Base-by-base conservation (phyloP, 2,329 filamentous ascomycete genomes). In the Alternaria sp. region DNA sequence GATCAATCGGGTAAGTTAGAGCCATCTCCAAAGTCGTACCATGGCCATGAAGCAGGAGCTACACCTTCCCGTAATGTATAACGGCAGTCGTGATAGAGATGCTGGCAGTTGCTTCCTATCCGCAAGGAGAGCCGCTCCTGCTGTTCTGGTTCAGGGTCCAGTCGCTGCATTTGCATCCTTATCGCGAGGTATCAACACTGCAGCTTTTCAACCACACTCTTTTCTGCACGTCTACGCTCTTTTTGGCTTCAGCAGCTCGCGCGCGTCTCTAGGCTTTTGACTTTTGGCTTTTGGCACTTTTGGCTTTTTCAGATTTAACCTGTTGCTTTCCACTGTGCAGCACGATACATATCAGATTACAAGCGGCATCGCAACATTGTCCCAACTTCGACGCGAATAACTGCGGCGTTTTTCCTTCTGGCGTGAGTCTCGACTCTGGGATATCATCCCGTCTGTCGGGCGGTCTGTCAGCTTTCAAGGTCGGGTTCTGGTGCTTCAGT, bases 141-240 rank as follows among this genome's bases (percentile, higher is more conserved):
- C 43, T 10, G 15, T 18, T 23, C 21, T 43, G 60, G 50, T 37
- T 47, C 57, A 60, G 43, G 44, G 37, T 60, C 46, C 26, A 50
- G 37, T 49, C 15, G 43, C 44, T 44, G 37, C 50, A n/a, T 59
- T 20, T 23, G 55, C 28, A 60, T 51, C 25, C 49, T 54, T 25
- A 44, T n/a, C 28, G 28, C 18, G n/a, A 25, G 54, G 25, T 41
- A 37, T 46, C 45, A 56, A 60, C 57, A 63, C 26, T 25, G 37
- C n/a, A 51, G 5, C 12, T 46, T 43, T 60, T 7, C 21, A 25
- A 49, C 20, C 20, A 41, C 18, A 20, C 33, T 20, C 20, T 51
- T 44, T 51, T 33, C 18, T 37, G 15, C 46, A 23, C 10, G n/a
- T 37, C 21, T 18, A 50, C 45, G n/a, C 45, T 28, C 26, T 18